Evolutionary conservation across 768 basidiomycete genomes (phyloP).

Genomic region (Boletus rubropictus): DNA sequence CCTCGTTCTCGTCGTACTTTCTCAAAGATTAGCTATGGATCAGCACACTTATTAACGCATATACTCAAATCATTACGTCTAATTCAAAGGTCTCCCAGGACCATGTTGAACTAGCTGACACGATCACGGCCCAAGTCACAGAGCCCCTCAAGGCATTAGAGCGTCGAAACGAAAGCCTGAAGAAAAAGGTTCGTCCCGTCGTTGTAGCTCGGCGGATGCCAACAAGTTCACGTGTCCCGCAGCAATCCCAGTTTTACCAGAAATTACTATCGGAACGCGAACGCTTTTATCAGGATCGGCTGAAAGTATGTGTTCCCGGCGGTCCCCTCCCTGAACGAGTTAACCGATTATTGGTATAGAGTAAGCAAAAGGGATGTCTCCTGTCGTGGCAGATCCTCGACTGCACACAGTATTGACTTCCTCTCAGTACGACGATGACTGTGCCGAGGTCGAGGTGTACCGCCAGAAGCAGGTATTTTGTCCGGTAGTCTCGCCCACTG

Average conservation of each 20-base stretch:
- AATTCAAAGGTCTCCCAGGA: conserved; percentile 59
- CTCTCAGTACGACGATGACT: conserved; percentile 72
- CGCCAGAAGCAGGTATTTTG: conserved; percentile 68
- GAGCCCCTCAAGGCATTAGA: conserved; percentile 59
- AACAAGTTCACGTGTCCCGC: conserved; percentile 12
- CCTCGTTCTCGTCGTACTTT: not conserved
- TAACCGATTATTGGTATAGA: conserved; percentile 15
- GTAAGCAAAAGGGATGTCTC: conserved; percentile 29
- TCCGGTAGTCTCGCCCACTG: not conserved
- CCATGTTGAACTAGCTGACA: conserved; percentile 63
- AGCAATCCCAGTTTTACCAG: conserved; percentile 70
- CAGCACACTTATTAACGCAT: conserved; percentile 72
- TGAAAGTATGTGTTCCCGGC: conserved; percentile 47
- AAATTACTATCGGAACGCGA: conserved; percentile 69
- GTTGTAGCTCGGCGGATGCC: not conserved
- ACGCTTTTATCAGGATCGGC: conserved; percentile 56
- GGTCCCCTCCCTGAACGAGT: not conserved
- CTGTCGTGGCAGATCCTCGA: not conserved
- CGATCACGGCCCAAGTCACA: conserved; percentile 51
- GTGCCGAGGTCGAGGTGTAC: conserved; percentile 61
- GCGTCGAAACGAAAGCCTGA: conserved; percentile 56
- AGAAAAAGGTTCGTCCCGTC: conserved; percentile 51
- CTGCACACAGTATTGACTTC: conserved; percentile 8
- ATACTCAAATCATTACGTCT: conserved; percentile 59
- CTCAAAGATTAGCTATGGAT: conserved; percentile 13